Base-by-base conservation (phyloP, 176 grass and related monocot species). In the Guadua angustifolia region DNA sequence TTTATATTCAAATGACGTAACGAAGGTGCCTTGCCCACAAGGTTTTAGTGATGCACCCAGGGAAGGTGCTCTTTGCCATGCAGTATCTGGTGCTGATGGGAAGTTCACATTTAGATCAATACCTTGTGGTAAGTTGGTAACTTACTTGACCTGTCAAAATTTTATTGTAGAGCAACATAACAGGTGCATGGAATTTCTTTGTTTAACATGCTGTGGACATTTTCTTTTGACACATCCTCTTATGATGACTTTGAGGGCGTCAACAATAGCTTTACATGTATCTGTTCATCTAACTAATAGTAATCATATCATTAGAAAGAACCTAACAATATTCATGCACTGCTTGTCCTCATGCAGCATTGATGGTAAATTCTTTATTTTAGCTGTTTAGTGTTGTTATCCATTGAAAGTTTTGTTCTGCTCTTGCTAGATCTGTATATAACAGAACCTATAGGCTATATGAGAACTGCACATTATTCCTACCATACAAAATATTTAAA, bases 1-100 rank as follows among this genome's bases (percentile, higher is more conserved):
- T 77, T 78, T 99, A 62, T 95, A 98, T 92, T 98, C 96, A 80
- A 92, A 87, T 68, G 96, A 98, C 26, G 77, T 98, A 40, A 79
- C 56, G 4, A 74, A 90, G 42, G 91, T 92, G 39, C 63, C 86
- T 87, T 98, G 96, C 66, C 75, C 89, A 6, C 86, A 92, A 92
- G 91, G 78, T 74, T 86, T 82, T 59, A 75, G 77, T 69, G 83
- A 90, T 79, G 91, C 85, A 77, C 91, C 93, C 21, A 90, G 75
- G 82, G 82, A 89, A 78, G 89, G 85, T 66, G 88, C 88, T 83
- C 91, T 98, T 92, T 98, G 96, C 78, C 96, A 94, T 92, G 87
- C 96, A 56, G 62, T 95, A 68, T 95, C 96, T 88, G 89, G 91
- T 81, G 88, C 72, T 39, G 87, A 92, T 83, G 96, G 96, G 79